Conservation (phyloP, 2,329 filamentous ascomycete genomes). For the Neofusicoccum cordaticola region DNA sequence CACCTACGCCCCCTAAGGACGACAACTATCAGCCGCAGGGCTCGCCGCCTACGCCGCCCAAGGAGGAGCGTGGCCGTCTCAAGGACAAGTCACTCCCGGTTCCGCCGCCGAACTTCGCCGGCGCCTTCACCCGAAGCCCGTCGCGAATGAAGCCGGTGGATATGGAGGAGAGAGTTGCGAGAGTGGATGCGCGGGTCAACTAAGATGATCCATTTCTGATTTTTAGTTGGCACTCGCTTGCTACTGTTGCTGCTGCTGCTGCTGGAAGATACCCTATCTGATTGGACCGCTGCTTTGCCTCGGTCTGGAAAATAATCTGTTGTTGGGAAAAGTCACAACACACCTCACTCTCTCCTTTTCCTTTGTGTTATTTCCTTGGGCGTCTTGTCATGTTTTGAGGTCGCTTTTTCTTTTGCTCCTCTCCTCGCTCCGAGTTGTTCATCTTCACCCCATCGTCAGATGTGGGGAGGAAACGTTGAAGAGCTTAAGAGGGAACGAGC, state of each 20-base stretch:
- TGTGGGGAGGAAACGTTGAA: not conserved
- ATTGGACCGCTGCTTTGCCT: conserved; percentile 4
- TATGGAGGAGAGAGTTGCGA: conserved; percentile 14
- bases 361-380: conserved; percentile 6
- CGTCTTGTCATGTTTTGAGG: conserved; percentile 13
- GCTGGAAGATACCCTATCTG: conserved; percentile 13
- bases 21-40: conserved; percentile 22
- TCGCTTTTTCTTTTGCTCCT: not conserved
- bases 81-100: conserved; percentile 35
- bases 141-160: conserved; percentile 12
- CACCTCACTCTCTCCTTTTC: not conserved
- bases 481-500: not conserved
- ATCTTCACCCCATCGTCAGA: not conserved
- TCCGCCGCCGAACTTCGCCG: conserved; percentile 22
- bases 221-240: conserved; percentile 3
- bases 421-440: not conserved
- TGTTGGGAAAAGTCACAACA: conserved; percentile 8
- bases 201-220: conserved; percentile 1
- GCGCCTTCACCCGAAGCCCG: conserved; percentile 21
- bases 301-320: conserved; percentile 4
- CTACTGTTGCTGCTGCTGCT: conserved; percentile 10
- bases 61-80: conserved; percentile 31
- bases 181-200: conserved; percentile 15
- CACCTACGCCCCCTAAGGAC: conserved; percentile 40
- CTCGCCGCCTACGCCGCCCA: conserved; percentile 40